Base-by-base conservation (phyloP, 2,329 filamentous ascomycete genomes). In the Microdochium bolleyi region DNA sequence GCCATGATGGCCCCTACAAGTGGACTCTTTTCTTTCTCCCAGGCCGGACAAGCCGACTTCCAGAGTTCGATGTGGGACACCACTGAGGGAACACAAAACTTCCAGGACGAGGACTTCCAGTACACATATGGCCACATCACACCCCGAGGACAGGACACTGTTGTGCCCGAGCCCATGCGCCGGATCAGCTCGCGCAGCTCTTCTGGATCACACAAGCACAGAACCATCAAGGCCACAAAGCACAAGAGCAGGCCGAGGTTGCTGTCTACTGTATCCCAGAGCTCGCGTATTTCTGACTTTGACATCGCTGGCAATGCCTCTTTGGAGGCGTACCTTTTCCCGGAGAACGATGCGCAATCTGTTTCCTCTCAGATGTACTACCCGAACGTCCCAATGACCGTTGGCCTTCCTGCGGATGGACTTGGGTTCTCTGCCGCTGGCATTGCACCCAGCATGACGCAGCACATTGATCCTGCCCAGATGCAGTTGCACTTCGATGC, bases 11-110 rank as follows among this genome's bases (percentile, higher is more conserved):
- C 75, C 62, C 71, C 65, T 68, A 64, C 74, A 61, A 69, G 70
- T 59, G 75, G 75, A 67, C 73, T 79, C 67, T 79, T 80, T 76
- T 73, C 77, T 70, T 80, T 77, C 69, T 74, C 75, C 75, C 78
- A 80, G 65, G 77, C 78, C 76, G 79, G 76, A 78, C 76, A 77
- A 73, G 71, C 75, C 64, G 78, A 80, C 73, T 74, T 79, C 55
- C 67, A 67, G 61, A 73, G 76, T 71, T 73, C 77, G 65, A 71
- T 76, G 64, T 83, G 79, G 79, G 78, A 75, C 61, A 64, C 74
- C 64, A 70, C 77, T 73, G 79, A 83, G 76, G 78, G 77, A 64
- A 62, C 76, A 78, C 79, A 82, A 75, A 79, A 78, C 76, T 79
- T 80, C 67, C 73, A 72, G 61, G 76, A 74, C 74, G 78, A 81